A percentile compares a stretch with the other conserved stretches of the same genome.
These are phyloP conservation scores for Astrephomene gubernaculifera DNA, from an alignment of 139 green algal species.

Conservation along the genomic window DNA sequence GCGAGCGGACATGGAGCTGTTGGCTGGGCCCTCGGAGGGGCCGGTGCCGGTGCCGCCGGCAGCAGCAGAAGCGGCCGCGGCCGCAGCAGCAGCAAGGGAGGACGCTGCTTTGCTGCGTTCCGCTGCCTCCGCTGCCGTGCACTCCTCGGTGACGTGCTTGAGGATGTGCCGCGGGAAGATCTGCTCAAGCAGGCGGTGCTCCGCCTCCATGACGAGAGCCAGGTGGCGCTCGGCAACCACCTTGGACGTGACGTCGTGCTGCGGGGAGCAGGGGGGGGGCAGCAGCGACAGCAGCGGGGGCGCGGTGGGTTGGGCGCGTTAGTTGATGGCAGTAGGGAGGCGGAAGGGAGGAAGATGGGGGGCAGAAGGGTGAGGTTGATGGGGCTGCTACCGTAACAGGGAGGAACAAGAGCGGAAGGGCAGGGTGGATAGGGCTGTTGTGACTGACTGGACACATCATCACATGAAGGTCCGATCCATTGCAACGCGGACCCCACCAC, in stretches of 20 bases:
- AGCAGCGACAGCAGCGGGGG: too few relatives aligned
- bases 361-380: too few relatives aligned
- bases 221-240: conserved; percentile 38
- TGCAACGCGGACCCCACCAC: too few relatives aligned
- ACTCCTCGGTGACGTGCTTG: conserved; percentile 10
- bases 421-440: too few relatives aligned
- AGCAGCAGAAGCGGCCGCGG: background rate
- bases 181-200: conserved; percentile 46
- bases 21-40: too few relatives aligned
- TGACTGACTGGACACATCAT: too few relatives aligned
- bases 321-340: too few relatives aligned
- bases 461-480: too few relatives aligned
- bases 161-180: conserved; percentile 44
- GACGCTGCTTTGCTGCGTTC: background rate
- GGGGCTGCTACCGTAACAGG: too few relatives aligned
- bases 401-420: too few relatives aligned
- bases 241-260: conserved; percentile 37
- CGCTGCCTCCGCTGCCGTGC: background rate
- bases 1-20: background rate
- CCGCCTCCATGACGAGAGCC: conserved; percentile 36
- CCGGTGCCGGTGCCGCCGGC: background rate
- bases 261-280: background rate
- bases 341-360: too few relatives aligned
- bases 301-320: too few relatives aligned
- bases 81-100: background rate